Conservation (phyloP, 257 asterid species). For the Henckelia pumila region DNA sequence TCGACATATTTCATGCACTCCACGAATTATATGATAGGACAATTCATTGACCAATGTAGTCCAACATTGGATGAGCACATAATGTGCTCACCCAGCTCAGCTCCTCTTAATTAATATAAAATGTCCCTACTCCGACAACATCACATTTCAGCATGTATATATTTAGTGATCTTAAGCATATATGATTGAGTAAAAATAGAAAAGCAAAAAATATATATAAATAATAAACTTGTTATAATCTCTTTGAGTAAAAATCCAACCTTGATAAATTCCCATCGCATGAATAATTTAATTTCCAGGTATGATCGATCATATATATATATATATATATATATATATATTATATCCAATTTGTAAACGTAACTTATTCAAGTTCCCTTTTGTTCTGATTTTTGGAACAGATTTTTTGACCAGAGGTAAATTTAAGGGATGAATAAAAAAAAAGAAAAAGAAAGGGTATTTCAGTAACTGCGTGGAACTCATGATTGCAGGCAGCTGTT, state of each 20-base stretch:
- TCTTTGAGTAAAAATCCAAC: not conserved
- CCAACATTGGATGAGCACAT: constrained; percentile 28
- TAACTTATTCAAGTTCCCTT: too few relatives aligned
- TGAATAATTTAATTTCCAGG: too few relatives aligned
- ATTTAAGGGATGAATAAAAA: not conserved
- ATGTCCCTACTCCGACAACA: constrained; percentile 3
- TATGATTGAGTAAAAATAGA: too few relatives aligned
- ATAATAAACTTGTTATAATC: too few relatives aligned
- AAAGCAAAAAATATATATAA: too few relatives aligned
- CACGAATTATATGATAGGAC: not conserved
- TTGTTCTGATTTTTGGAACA: too few relatives aligned
- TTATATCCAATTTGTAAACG: not conserved
- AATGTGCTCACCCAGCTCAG: constrained; percentile 30
- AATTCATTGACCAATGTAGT: not conserved
- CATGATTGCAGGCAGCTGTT: not conserved
- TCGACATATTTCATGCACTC: constrained; percentile 25
- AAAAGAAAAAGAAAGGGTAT: constrained; percentile 21
- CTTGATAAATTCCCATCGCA: too few relatives aligned
- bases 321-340: too few relatives aligned
- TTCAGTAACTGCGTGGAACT: constrained; percentile 24
- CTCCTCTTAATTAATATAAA: not conserved
- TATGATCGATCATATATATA: too few relatives aligned
- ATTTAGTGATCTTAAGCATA: too few relatives aligned
- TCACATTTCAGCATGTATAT: too few relatives aligned
- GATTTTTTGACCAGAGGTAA: not conserved